Conservation (phyloP, 495 filamentous ascomycete genomes). For the Aspergillus egyptiacus region DNA sequence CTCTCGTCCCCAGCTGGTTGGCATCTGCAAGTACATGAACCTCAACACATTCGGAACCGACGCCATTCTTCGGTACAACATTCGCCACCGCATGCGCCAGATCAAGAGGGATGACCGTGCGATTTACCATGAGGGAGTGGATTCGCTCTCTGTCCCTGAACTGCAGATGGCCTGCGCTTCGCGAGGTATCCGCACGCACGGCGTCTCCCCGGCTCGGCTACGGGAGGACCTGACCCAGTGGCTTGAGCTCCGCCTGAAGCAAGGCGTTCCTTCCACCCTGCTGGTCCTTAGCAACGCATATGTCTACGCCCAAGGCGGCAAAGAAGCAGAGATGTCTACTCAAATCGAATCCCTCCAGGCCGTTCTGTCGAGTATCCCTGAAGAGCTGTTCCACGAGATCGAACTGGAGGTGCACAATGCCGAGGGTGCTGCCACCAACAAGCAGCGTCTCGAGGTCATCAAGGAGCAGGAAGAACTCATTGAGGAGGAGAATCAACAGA, state of each 20-base stretch:
- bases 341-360: constrained; percentile 92
- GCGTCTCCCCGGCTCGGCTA: constrained; percentile 77
- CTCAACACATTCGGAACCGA: constrained; percentile 95
- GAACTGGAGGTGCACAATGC: constrained; percentile 97
- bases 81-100: constrained; percentile 96
- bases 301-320: constrained; percentile 80
- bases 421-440: constrained; percentile 97
- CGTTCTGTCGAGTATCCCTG: constrained; percentile 88
- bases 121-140: constrained; percentile 91
- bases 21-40: constrained; percentile 98
- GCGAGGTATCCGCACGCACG: constrained; percentile 87
- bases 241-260: constrained; percentile 88
- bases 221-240: constrained; percentile 91
- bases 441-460: constrained; percentile 97
- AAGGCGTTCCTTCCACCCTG: constrained; percentile 89
- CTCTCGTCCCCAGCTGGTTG: constrained; percentile 90
- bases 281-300: constrained; percentile 96
- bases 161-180: constrained; percentile 86
- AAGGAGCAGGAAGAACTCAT: constrained; percentile 99
- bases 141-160: constrained; percentile 86
- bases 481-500: constrained; percentile 91
- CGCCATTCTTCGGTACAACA: constrained; percentile 93
- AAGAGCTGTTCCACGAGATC: constrained; percentile 99
- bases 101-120: constrained; percentile 97
- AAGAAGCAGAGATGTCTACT: constrained; percentile 76